Conservation (phyloP, 2,329 filamentous ascomycete species). For the Ophioceras dolichostomum region DNA sequence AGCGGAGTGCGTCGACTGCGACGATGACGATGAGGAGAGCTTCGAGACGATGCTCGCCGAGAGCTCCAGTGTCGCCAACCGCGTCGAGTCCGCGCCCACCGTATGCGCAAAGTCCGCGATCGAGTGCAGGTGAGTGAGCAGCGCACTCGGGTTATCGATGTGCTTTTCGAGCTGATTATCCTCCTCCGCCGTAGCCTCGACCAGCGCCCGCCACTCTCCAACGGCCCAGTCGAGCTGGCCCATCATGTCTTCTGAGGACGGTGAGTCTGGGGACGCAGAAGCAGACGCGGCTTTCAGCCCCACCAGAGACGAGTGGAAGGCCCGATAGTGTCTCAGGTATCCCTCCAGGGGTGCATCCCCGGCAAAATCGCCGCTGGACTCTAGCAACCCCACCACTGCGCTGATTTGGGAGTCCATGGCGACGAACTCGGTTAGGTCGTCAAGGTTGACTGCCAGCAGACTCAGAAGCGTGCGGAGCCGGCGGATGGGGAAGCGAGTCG, state of each 20-base stretch:
- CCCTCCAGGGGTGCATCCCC: conserved; percentile 31
- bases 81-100: conserved; percentile 32
- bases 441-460: conserved; percentile 35
- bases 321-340: conserved; percentile 35
- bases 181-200: conserved; percentile 24
- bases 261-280: no score
- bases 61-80: conserved; percentile 34
- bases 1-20: no score
- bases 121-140: conserved; percentile 37
- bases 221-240: conserved; percentile 22
- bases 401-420: conserved; percentile 27
- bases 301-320: conserved; percentile 29
- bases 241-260: no score
- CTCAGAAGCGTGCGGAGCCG: conserved; percentile 38
- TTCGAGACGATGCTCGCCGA: conserved; percentile 29
- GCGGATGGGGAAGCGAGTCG: conserved; percentile 37
- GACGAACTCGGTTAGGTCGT: conserved; percentile 23
- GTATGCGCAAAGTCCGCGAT: conserved; percentile 38
- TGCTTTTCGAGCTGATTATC: conserved; percentile 26
- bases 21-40: no score
- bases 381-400: conserved; percentile 21
- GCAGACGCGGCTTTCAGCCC: conserved; percentile 21
- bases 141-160: conserved; percentile 35
- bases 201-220: conserved; percentile 29
- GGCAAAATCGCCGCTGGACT: conserved; percentile 20